Percentiles rank a stretch among this genome's conserved stretches.
Evolutionary conservation across 1,284 basidiomycete species (phyloP).

Genomic region (Athelia sp.): DNA sequence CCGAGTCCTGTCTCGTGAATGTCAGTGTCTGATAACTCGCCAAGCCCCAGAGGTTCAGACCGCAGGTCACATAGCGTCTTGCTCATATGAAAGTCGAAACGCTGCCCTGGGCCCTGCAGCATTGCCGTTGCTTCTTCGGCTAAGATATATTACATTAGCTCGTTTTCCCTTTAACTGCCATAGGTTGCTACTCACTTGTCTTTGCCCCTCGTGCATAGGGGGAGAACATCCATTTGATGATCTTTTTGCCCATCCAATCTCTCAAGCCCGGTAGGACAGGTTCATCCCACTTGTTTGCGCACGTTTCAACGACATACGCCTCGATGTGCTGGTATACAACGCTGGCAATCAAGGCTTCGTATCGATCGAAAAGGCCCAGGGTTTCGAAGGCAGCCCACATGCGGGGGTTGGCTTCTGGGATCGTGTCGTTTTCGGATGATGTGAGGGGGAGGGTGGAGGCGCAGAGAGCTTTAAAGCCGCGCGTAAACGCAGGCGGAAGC

Average conservation of each 20-base stretch:
- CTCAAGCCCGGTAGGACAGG: conserved; percentile 60
- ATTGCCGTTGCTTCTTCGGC: conserved; percentile 68
- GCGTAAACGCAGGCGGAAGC: conserved; percentile 60
- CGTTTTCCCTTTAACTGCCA: conserved; percentile 10
- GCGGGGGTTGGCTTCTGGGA: conserved; percentile 22
- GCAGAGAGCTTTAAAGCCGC: conserved; percentile 61
- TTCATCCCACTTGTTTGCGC: conserved; percentile 64
- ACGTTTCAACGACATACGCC: conserved; percentile 59
- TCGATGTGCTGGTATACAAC: conserved; percentile 87
- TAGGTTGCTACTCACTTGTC: conserved; percentile 35
- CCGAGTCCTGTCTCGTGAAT: conserved; percentile 48
- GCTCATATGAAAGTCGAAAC: conserved; percentile 90
- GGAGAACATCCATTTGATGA: conserved; percentile 80
- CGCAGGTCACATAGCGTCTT: conserved; percentile 83
- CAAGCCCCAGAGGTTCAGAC: no score
- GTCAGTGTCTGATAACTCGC: background rate
- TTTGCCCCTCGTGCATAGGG: conserved; percentile 68
- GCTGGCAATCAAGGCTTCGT: conserved; percentile 77
- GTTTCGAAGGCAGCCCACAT: conserved; percentile 66
- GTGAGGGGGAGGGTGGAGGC: conserved; percentile 46
- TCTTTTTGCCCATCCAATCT: conserved; percentile 71
- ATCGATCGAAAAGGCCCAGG: conserved; percentile 79
- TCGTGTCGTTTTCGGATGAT: conserved; percentile 12
- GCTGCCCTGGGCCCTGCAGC: conserved; percentile 76
- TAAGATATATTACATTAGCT: conserved; percentile 21